phyloP scores from a whole-genome alignment of 345 rosid genomes.

The Angophora floribunda region DNA sequence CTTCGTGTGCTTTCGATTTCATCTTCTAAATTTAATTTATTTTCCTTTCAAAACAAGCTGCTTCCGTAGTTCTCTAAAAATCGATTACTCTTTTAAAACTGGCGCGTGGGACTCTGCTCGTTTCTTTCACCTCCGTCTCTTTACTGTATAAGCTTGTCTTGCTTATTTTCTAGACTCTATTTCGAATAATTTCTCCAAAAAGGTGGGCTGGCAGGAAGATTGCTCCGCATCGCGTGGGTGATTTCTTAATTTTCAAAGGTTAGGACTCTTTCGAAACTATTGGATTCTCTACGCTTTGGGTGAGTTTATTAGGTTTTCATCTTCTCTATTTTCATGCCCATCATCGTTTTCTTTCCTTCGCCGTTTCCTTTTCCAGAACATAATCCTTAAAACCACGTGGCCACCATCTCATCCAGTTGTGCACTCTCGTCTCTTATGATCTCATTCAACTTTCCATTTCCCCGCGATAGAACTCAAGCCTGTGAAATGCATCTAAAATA shows the following conservation, averaged over 20 bases:
- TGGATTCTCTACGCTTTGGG: background rate
- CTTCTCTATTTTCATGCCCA: background rate
- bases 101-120: background rate
- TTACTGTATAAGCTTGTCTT: background rate
- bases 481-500: background rate
- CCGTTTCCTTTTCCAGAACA: background rate
- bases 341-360: background rate
- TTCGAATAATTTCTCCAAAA: no score
- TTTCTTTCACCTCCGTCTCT: background rate
- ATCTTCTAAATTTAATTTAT: background rate
- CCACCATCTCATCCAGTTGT: background rate
- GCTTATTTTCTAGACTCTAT: background rate
- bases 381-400: background rate
- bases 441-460: background rate
- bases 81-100: background rate
- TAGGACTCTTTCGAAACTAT: background rate
- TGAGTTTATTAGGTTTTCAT: background rate
- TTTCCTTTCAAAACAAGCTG: background rate
- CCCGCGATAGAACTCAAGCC: background rate
- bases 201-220: no score
- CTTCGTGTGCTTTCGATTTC: background rate
- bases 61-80: background rate
- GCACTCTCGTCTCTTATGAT: background rate
- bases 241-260: no score
- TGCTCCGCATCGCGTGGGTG: no score